phyloP scores from a whole-genome alignment of 1,139 yeast genomes.

The Debaryomyces sp. region DNA sequence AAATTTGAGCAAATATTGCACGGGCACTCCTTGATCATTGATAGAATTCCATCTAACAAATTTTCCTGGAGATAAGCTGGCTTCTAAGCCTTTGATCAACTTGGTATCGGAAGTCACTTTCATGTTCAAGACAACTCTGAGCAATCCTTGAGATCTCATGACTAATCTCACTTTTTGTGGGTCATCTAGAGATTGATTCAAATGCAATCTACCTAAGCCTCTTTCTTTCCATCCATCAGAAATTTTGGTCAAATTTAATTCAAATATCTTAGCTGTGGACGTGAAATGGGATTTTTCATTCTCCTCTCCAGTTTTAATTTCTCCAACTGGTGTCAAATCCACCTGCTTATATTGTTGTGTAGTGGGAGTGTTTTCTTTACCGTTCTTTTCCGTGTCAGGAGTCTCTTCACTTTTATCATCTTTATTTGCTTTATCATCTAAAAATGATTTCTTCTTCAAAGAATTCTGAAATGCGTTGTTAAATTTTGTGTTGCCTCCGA shows the following conservation, averaged over 20 bases:
- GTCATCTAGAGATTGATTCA: conserved; percentile 57
- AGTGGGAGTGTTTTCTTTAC: conserved; percentile 11
- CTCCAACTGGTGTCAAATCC: conserved; percentile 53
- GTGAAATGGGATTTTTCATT: conserved; percentile 70
- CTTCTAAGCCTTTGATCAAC: conserved; percentile 77
- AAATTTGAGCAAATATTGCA: conserved; percentile 81
- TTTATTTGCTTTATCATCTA: conserved; percentile 38
- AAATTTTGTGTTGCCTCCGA: conserved; percentile 64
- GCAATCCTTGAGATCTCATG: conserved; percentile 89
- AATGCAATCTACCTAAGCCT: conserved; percentile 85
- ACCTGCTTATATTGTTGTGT: conserved; percentile 50
- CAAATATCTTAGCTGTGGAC: conserved; percentile 79
- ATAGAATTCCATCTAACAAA: conserved; percentile 66
- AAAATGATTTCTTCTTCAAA: conserved; percentile 54
- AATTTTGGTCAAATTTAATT: conserved; percentile 63
- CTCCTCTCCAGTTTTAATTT: conserved; percentile 86
- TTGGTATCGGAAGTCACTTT: conserved; percentile 62
- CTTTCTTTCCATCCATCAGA: conserved; percentile 92
- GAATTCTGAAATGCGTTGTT: conserved; percentile 60
- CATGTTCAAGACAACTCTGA: conserved; percentile 79
- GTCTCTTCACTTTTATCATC: conserved; percentile 15
- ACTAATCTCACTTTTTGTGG: conserved; percentile 56
- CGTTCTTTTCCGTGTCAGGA: conserved; percentile 6
- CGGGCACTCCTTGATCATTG: conserved; percentile 60
- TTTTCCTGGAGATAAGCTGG: conserved; percentile 78